These are phyloP conservation scores for Rhododendron griersonianum DNA, from an alignment of 148 eudicot species.

Conservation along the genomic window DNA sequence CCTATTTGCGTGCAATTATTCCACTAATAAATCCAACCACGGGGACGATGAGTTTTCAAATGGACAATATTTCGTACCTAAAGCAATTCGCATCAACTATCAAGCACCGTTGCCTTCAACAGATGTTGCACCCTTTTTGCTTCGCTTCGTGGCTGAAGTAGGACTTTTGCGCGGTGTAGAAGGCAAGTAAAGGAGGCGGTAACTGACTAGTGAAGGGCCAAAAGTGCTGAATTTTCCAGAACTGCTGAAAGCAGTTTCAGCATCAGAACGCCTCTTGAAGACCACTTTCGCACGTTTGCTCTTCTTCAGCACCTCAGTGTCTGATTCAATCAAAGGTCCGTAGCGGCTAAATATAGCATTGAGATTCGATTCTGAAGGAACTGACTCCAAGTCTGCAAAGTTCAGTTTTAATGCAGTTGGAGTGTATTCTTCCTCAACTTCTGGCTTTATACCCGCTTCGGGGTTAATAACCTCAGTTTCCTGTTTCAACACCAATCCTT, in stretches of 20 bases:
- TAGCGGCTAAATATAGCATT: conserved; percentile 53
- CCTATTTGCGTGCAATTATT: conserved; percentile 12
- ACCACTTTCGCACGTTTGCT: conserved; percentile 62
- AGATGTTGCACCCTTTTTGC: conserved; percentile 25
- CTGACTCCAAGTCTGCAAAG: conserved; percentile 53
- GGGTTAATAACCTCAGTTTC: conserved; percentile 9
- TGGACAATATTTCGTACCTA: not conserved
- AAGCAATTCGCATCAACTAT: conserved; percentile 6
- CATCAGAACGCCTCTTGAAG: conserved; percentile 59
- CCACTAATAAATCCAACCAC: conserved; percentile 10
- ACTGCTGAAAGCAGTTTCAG: conserved; percentile 79
- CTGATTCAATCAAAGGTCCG: conserved; percentile 54
- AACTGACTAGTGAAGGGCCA: conserved; percentile 64
- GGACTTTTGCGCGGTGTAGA: conserved; percentile 25
- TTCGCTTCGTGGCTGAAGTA: conserved; percentile 26
- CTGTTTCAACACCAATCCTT: conserved; percentile 4
- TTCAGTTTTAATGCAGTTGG: conserved; percentile 61
- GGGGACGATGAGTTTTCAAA: not conserved
- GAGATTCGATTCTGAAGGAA: conserved; percentile 50
- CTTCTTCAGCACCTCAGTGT: conserved; percentile 50
- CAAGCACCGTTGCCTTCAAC: conserved; percentile 25
- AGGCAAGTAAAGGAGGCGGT: conserved; percentile 49
- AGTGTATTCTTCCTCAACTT: conserved; percentile 24
- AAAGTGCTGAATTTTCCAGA: conserved; percentile 63
- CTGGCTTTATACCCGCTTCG: conserved; percentile 18